Percentiles rank a stretch among this genome's conserved stretches.
Conservation (phyloP, 345 rosid genomes). For the Syzygium jambos region DNA sequence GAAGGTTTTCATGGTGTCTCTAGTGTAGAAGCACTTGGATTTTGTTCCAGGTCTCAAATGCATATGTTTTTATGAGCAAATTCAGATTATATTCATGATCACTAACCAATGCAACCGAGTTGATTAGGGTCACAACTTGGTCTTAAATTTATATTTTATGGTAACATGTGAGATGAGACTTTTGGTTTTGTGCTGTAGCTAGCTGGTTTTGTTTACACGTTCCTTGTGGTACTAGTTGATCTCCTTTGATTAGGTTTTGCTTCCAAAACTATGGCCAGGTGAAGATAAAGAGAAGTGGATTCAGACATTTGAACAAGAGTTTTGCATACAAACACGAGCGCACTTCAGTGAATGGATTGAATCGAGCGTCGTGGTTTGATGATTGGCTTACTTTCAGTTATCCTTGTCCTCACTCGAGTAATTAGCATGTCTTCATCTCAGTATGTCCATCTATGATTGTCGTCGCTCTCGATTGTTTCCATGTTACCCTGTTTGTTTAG, state of each 20-base stretch:
- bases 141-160: neutral
- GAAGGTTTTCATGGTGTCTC: neutral
- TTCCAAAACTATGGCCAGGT: neutral
- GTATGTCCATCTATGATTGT: neutral
- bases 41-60: neutral
- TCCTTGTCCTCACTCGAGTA: neutral
- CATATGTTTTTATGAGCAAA: neutral
- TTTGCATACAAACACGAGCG: neutral
- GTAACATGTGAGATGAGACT: neutral
- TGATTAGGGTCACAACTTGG: neutral
- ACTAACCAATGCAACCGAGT: no score
- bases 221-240: neutral
- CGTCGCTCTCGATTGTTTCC: neutral
- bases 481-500: neutral
- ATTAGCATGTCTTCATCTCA: neutral
- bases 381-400: neutral
- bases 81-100: neutral
- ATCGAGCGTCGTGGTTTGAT: neutral
- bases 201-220: neutral
- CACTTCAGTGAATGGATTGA: neutral
- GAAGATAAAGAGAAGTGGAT: neutral
- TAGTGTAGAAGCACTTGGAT: neutral
- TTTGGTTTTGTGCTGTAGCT: neutral
- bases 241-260: neutral
- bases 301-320: neutral